phyloP scores from a whole-genome alignment of 306 rosid species.

The Macrotyloma uniflorum region DNA sequence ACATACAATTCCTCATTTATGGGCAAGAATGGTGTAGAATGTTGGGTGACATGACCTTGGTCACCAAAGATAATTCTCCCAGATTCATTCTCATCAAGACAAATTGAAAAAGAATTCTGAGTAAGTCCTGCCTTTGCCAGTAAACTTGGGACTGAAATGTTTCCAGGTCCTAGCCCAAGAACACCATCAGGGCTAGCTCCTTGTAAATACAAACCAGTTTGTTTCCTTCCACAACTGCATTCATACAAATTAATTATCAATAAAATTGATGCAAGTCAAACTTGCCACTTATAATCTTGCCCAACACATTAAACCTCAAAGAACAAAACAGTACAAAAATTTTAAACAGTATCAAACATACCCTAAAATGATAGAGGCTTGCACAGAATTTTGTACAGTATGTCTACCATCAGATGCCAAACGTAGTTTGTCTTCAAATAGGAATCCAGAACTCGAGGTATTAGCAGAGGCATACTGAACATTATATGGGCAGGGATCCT shows the following conservation, averaged over 20 bases:
- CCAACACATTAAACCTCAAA: neutral
- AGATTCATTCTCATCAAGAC: constrained; percentile 54
- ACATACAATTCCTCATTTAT: constrained; percentile 51
- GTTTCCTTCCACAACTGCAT: constrained; percentile 68
- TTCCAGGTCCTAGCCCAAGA: constrained; percentile 72
- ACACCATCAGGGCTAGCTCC: constrained; percentile 79
- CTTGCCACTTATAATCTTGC: constrained; percentile 1
- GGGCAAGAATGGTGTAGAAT: constrained; percentile 58
- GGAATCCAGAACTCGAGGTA: constrained; percentile 81
- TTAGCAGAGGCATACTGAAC: constrained; percentile 49
- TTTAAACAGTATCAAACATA: constrained; percentile 31
- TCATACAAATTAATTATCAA: constrained; percentile 17
- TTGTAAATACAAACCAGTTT: constrained; percentile 59
- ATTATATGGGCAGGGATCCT: constrained; percentile 69
- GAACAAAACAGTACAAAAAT: neutral
- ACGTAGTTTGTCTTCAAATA: constrained; percentile 78
- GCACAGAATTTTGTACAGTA: constrained; percentile 48
- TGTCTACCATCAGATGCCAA: constrained; percentile 54
- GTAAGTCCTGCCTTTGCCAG: constrained; percentile 66
- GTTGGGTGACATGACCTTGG: constrained; percentile 55
- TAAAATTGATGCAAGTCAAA: neutral
- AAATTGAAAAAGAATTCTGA: constrained; percentile 60
- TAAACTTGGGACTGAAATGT: constrained; percentile 66
- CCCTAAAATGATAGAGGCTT: constrained; percentile 80
- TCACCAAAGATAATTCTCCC: constrained; percentile 77